These are phyloP conservation scores for Aspergillus sojae DNA, from an alignment of 2,329 filamentous ascomycete genomes.

Conservation along the genomic window DNA sequence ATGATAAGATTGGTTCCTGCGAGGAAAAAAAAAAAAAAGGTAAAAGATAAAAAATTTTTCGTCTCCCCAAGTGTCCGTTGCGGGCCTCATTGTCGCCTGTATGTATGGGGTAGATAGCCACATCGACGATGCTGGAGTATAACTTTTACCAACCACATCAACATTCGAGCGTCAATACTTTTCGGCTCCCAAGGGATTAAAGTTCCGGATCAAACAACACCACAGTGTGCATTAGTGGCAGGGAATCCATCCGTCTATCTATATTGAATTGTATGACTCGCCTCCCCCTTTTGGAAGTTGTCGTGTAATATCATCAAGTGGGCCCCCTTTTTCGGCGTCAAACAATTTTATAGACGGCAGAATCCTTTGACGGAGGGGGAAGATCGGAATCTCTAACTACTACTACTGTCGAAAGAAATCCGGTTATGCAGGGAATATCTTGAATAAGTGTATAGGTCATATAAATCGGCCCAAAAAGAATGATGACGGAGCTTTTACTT, in stretches of 20 bases:
- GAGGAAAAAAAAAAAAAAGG: neutral
- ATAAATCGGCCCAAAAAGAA: neutral
- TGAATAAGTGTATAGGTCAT: neutral
- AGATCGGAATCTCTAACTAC: neutral
- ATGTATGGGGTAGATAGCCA: neutral
- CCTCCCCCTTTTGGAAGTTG: neutral
- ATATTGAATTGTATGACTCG: conserved; percentile 1
- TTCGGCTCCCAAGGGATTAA: neutral
- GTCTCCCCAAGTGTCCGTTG: neutral
- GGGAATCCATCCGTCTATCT: neutral
- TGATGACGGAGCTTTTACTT: neutral
- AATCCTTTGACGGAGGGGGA: neutral
- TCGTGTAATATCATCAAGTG: neutral
- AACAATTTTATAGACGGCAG: neutral
- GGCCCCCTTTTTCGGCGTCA: neutral
- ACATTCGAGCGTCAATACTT: neutral
- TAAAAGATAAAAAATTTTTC: neutral
- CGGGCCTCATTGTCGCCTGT: neutral
- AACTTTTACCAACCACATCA: neutral
- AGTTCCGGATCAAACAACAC: conserved; percentile 1
- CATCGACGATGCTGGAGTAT: neutral
- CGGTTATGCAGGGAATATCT: neutral
- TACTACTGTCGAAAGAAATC: neutral
- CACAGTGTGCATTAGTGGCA: neutral
- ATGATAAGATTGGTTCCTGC: neutral